phyloP scores from a whole-genome alignment of 345 rosid species.

The Clausena lansium region DNA sequence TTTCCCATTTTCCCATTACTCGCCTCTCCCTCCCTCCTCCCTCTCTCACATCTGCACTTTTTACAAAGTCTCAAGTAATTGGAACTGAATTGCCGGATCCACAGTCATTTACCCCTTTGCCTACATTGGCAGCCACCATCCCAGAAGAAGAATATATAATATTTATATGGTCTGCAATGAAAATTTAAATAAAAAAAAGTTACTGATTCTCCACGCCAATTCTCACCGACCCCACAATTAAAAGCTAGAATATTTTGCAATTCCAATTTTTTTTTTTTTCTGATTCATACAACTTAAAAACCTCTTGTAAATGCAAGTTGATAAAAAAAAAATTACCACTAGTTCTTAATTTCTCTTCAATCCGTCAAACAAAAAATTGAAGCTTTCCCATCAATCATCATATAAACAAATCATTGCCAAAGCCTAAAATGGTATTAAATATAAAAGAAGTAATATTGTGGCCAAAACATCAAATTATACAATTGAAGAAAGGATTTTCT shows the following conservation, averaged over 20 bases:
- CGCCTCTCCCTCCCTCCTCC: background rate
- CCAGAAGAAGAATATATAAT: too few relatives aligned
- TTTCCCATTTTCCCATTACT: conserved; percentile 3
- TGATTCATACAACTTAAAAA: too few relatives aligned
- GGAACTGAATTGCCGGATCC: background rate
- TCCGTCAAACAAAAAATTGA: too few relatives aligned
- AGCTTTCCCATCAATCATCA: background rate
- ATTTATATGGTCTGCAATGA: too few relatives aligned
- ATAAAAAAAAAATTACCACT: too few relatives aligned
- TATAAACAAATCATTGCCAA: conserved; percentile 6
- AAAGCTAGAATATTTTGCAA: background rate
- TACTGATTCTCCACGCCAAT: background rate
- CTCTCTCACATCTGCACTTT: conserved; percentile 6
- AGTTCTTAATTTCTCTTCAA: too few relatives aligned
- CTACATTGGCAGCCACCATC: background rate
- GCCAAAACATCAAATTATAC: conserved; percentile 20
- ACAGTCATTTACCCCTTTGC: conserved; percentile 10
- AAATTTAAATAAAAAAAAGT: background rate
- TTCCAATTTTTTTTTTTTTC: too few relatives aligned
- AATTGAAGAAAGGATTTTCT: conserved; percentile 35
- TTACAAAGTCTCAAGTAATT: conserved; percentile 9
- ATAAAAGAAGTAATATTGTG: background rate
- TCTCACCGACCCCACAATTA: background rate
- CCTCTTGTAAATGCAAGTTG: too few relatives aligned
- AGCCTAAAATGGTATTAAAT: too few relatives aligned